Base-by-base conservation (phyloP, 2,329 filamentous ascomycete species). In the Thielaviopsis ethacetica region DNA sequence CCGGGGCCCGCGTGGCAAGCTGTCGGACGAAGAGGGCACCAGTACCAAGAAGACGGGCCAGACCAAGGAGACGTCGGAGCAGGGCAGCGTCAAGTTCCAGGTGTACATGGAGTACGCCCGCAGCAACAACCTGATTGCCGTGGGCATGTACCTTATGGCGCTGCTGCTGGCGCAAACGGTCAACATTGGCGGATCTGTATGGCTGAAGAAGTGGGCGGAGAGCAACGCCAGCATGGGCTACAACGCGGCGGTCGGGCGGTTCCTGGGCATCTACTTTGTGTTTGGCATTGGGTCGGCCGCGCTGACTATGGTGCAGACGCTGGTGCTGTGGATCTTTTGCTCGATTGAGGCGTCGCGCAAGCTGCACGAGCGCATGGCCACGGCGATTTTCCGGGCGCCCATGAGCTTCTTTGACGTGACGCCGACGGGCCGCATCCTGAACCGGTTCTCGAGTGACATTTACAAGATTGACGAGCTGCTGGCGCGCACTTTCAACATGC, bases 381-480 rank as follows among this genome's bases (percentile, higher is more conserved):
- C 86, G 66, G 90, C 93, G 19, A 96, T 97, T 65, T 98, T 98
- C 78, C 82, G 93, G 64, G 94, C 90, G 44, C 94, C 93, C 58
- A 98, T 98, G 93, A 93, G 84, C 65, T 98, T 98, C 73, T 98
- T 98, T 66, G 94, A 98, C 70, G 95, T 91, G 0, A 98, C 93
- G 1, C 93, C 93, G 2, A 86, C 91, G 63, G 93, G 93, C n/a
- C 84, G 94, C 60, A 96, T 98, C 66, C 76, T 98, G 61, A 98
- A 98, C 70, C 81, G 93, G 58, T 98, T 98, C 71, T 97, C 91
- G 17, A 83, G 83, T 72, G 84, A 91, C 68, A 84, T 88, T 61
- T 89, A 90, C 71, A 79, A 80, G 60, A 85, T 97, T 38, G 90
- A 96, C 68, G 89, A 98, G 74, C 87, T 97, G 50, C 80, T 98